phyloP scores from a whole-genome alignment of 768 basidiomycete species.

The Neoboletus magnificus region DNA sequence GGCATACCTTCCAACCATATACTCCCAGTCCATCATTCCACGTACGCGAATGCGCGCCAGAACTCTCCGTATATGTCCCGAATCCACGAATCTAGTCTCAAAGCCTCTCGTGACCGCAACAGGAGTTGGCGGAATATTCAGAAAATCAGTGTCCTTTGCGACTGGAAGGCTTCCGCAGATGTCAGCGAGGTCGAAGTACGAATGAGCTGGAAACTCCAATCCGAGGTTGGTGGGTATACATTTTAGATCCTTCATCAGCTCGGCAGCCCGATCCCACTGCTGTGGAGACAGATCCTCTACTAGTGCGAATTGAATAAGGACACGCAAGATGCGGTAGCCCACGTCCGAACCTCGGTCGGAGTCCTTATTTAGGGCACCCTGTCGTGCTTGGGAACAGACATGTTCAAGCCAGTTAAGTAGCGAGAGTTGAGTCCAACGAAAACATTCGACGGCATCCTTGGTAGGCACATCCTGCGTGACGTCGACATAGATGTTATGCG shows the following conservation, averaged over 20 bases:
- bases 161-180: too few species aligned
- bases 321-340: constrained; percentile 58
- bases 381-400: constrained; percentile 42
- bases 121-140: too few species aligned
- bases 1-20: too few species aligned
- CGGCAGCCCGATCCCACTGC: constrained; percentile 55
- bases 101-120: too few species aligned
- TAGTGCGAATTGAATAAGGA: constrained; percentile 71
- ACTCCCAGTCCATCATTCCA: too few species aligned
- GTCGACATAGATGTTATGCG: constrained; percentile 62
- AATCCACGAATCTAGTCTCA: too few species aligned
- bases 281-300: constrained; percentile 49
- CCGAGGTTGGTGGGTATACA: constrained; percentile 78
- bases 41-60: too few species aligned
- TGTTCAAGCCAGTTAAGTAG: constrained; percentile 69
- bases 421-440: constrained; percentile 75
- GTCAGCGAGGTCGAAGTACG: constrained; percentile 83
- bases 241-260: constrained; percentile 45
- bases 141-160: too few species aligned
- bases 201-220: constrained; percentile 60
- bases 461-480: constrained; percentile 56
- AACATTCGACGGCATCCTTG: constrained; percentile 37
- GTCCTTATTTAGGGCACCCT: neutral
- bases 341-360: constrained; percentile 27
- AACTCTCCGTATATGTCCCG: too few species aligned